Conservation (phyloP, 257 asterid genomes). For the Jacaranda mimosifolia region DNA sequence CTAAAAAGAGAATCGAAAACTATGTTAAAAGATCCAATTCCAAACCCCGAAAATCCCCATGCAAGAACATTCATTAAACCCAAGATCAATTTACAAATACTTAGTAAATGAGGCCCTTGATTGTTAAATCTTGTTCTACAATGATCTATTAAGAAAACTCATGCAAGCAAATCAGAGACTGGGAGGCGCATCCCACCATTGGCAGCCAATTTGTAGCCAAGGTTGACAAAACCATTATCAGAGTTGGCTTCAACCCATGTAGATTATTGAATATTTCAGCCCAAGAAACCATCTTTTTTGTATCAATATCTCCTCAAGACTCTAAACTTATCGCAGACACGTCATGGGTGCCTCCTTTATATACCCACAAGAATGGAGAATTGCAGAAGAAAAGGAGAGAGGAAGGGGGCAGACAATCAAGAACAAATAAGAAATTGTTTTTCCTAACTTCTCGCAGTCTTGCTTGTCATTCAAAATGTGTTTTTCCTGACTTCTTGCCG, state of each 20-base stretch:
- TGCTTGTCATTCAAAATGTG: neutral
- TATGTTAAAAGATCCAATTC: neutral
- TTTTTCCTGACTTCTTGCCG: neutral
- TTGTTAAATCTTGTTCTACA: neutral
- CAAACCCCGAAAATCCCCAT: neutral
- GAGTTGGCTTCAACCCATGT: conserved; percentile 50
- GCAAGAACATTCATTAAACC: neutral
- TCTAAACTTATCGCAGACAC: neutral
- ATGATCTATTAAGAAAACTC: too few relatives aligned
- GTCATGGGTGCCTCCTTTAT: neutral
- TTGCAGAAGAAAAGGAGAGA: neutral
- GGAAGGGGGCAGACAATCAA: neutral
- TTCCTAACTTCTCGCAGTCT: neutral
- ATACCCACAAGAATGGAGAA: neutral
- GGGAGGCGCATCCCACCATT: conserved; percentile 55
- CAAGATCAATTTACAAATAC: neutral
- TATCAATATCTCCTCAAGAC: neutral
- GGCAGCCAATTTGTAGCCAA: conserved; percentile 50
- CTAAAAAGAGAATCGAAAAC: neutral
- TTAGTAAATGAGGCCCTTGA: too few relatives aligned
- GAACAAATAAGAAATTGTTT: neutral
- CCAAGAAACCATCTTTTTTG: conserved; percentile 21
- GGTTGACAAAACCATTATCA: conserved; percentile 48
- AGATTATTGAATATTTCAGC: conserved; percentile 25
- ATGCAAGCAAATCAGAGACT: conserved; percentile 7